Evolutionary conservation across 2,329 filamentous ascomycete species (phyloP).

Genomic region (Dactylellina cionopaga): DNA sequence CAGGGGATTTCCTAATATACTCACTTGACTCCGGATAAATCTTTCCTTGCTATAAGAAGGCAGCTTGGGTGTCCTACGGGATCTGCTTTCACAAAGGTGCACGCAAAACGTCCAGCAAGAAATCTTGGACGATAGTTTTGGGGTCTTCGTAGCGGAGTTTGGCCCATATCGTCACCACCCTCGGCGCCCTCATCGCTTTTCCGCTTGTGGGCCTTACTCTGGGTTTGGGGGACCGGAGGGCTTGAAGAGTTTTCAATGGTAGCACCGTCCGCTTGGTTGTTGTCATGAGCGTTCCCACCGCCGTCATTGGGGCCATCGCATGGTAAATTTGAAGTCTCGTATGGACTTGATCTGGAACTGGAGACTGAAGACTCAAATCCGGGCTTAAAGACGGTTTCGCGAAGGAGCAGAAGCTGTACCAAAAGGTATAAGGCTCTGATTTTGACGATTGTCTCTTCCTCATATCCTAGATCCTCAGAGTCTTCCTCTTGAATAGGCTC

Average conservation of each 20-base stretch:
- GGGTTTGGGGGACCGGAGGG: not conserved
- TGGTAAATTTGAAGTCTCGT: too few relatives aligned
- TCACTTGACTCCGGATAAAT: slow-evolving; percentile 30
- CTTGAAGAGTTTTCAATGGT: too few relatives aligned
- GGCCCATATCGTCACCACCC: too few relatives aligned
- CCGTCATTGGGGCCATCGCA: too few relatives aligned
- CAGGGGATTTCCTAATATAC: too few relatives aligned
- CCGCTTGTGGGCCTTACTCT: not conserved
- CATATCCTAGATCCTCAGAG: not conserved
- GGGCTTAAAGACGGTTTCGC: too few relatives aligned
- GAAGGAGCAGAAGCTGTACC: not conserved
- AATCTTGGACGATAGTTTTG: not conserved
- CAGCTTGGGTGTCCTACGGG: not conserved
- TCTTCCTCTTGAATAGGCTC: too few relatives aligned
- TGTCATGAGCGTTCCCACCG: too few relatives aligned
- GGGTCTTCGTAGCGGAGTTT: not conserved
- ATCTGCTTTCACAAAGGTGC: slow-evolving; percentile 16
- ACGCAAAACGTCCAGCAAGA: slow-evolving; percentile 1
- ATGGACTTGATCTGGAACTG: too few relatives aligned
- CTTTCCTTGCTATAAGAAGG: slow-evolving; percentile 11
- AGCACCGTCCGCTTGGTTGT: too few relatives aligned
- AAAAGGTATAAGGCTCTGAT: not conserved
- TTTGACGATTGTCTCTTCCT: not conserved
- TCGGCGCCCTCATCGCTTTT: not conserved
- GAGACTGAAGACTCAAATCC: too few relatives aligned